Evolutionary conservation across 177 flowering plant genomes (phyloP), one percentile per base, ranked within the genome.

Genomic region (Vitis hybrid): DNA sequence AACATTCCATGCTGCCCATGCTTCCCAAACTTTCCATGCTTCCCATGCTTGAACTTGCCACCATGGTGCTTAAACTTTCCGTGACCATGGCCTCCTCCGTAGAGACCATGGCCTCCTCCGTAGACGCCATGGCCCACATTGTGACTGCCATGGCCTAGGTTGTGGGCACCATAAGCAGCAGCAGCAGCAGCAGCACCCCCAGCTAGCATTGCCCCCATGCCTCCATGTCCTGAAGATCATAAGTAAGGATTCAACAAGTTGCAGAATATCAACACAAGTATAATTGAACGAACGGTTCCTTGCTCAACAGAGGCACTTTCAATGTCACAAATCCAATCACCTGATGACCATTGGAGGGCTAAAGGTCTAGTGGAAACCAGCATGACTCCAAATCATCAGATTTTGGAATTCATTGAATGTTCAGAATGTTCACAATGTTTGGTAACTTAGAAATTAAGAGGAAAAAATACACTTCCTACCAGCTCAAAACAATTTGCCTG

Each of bases 171-270:
- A 52, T 77, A 77, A 66, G 95, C 94, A n/a, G 89, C 97, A 10
- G 97, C 95, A 0, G 95, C 97, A 1, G 97, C 95, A 1, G 92
- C 90, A 13, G 91, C 93, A 65, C 91, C 95, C 21, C 95, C 93
- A 57, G 91, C 91, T 60, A 92, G 32, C 80, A 92, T 8, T 58
- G 69, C 76, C 8, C 84, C 90, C 71, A 84, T 71, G 15, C 86
- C 85, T 16, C 84, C 83, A 72, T 80, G 87, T 15, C 84, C 86
- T 84, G 74, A 48, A 70, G 8, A 56, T 32, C 67, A 32, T 16
- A 32, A 55, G 13, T 7, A 50, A 40, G 19, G 12, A 62, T 24
- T 62, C 8, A 15, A 62, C 14, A 30, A 24, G 1, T 30, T 48
- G 13, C 12, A 16, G 19, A 13, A 10, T 46, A 60, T 27, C n/a